A percentile compares a stretch with the other conserved stretches of the same genome.
These are phyloP conservation scores for Calophaca sinica DNA, from an alignment of 306 rosid genomes.

Conservation along the genomic window DNA sequence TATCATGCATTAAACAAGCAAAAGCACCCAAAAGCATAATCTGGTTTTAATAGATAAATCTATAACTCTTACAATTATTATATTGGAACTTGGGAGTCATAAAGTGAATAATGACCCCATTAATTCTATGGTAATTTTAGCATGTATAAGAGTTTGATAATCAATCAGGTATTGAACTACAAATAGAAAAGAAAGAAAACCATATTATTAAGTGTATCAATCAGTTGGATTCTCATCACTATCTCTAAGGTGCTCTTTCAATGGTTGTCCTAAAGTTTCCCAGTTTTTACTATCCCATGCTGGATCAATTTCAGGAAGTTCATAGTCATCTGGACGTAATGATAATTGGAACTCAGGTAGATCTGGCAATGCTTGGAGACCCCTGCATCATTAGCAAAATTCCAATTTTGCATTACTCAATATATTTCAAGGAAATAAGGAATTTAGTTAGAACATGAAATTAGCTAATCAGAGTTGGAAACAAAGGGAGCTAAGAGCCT, in stretches of 20 bases:
- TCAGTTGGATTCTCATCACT: constrained; percentile 60
- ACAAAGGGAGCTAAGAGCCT: not conserved
- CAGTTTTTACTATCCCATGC: constrained; percentile 75
- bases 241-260: constrained; percentile 81
- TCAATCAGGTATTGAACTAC: constrained; percentile 33
- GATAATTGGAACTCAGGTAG: constrained; percentile 93
- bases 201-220: constrained; percentile 35
- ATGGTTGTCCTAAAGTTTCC: constrained; percentile 66
- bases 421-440: constrained; percentile 6
- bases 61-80: too few species aligned
- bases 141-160: constrained; percentile 21
- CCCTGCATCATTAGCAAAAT: constrained; percentile 58
- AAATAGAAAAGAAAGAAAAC: constrained; percentile 34
- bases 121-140: constrained; percentile 6
- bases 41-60: too few species aligned
- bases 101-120: not conserved
- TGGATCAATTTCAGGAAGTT: constrained; percentile 71
- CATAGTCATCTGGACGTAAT: constrained; percentile 81
- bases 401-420: not conserved
- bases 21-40: too few species aligned
- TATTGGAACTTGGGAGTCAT: too few species aligned
- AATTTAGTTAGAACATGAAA: constrained; percentile 10
- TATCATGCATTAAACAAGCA: too few species aligned
- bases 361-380: constrained; percentile 78
- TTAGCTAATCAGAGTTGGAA: constrained; percentile 14